Base-by-base conservation (phyloP, 257 asterid genomes). In the Salvia rosmarinus region DNA sequence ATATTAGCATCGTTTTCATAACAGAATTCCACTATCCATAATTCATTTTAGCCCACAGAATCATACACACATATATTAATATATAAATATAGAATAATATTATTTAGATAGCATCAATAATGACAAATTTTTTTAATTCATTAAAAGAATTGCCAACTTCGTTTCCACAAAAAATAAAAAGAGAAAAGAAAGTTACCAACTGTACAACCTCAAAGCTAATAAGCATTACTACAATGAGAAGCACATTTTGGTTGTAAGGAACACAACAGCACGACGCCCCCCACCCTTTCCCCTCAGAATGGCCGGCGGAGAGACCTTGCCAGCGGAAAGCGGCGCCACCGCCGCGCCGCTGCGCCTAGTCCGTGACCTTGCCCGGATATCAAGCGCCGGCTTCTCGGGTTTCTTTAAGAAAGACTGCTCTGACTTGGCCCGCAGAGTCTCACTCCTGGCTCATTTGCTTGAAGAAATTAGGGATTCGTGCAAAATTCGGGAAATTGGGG, bases 401-500 rank as follows among this genome's bases (percentile, higher is more conserved):
- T 66, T 77, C 16, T 94, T 91, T 83, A 88, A 84, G 89, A 91
- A 83, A 77, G 99, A 94, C 80, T 91, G 95, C 63, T 84, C 89
- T 19, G 96, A 89, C 79, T 82, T 94, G 81, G 87, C 84, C 44
- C 89, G 99, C 39, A 86, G 95, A 59, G 79, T 89, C 56, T 80
- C 96, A 9, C 91, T 94, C 40, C 80, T 94, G 74, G 87, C 88
- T 17, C 92, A 94, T 85, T 79, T 91, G 75, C 85, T 88, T 43
- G 97, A 91, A 52, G 99, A 94, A 77, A 86, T 94, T 50, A 85
- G 85, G 81, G 96, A 89, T 68, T 81, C 85, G 21, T 82, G 82
- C 9, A 78, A 30, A 43, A 17, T 57, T 8, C 43, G 17, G 17
- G 37, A 49, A 51, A 71, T 51, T 51, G 79, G 47, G 2, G 83